Evolutionary conservation across 345 rosid genomes (phyloP).

Genomic region (Corchorus olitorius): DNA sequence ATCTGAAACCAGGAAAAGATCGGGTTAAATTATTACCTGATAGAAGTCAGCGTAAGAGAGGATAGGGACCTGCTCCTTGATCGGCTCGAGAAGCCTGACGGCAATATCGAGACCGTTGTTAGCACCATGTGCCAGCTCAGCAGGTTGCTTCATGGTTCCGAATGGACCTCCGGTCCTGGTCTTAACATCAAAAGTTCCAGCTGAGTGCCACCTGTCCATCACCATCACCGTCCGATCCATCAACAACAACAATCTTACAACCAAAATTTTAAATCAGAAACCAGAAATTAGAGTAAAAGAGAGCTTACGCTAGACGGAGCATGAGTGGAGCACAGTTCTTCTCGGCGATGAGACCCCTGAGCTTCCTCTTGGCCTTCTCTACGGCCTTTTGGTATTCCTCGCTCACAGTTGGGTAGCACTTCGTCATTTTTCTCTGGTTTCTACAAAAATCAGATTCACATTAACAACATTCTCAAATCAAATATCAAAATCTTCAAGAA

Average conservation of each 20-base stretch:
- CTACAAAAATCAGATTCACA: constrained; percentile 3
- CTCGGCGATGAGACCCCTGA: constrained; percentile 83
- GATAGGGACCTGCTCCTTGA: constrained; percentile 78
- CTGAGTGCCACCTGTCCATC: constrained; percentile 87
- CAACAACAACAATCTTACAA: not conserved
- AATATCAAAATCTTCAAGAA: not conserved
- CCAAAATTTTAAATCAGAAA: not conserved
- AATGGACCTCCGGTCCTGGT: constrained; percentile 92
- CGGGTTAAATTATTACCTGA: constrained; percentile 46
- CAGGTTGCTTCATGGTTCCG: constrained; percentile 74
- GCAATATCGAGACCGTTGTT: constrained; percentile 89
- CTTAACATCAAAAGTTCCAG: constrained; percentile 85
- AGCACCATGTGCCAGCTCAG: constrained; percentile 79
- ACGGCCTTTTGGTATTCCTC: constrained; percentile 77
- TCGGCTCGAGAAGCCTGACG: constrained; percentile 78
- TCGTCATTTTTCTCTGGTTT: constrained; percentile 54
- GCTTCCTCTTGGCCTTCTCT: constrained; percentile 82
- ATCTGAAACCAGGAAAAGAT: not conserved
- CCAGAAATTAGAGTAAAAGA: not conserved
- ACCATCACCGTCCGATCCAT: constrained; percentile 1
- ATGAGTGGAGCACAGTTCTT: constrained; percentile 94
- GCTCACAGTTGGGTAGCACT: constrained; percentile 81
- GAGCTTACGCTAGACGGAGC: constrained; percentile 87
- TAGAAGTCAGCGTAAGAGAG: constrained; percentile 75
- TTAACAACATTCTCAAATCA: not conserved